These are phyloP conservation scores for Vitis riparia DNA, from an alignment of 164 flowering plant genomes.

Conservation along the genomic window DNA sequence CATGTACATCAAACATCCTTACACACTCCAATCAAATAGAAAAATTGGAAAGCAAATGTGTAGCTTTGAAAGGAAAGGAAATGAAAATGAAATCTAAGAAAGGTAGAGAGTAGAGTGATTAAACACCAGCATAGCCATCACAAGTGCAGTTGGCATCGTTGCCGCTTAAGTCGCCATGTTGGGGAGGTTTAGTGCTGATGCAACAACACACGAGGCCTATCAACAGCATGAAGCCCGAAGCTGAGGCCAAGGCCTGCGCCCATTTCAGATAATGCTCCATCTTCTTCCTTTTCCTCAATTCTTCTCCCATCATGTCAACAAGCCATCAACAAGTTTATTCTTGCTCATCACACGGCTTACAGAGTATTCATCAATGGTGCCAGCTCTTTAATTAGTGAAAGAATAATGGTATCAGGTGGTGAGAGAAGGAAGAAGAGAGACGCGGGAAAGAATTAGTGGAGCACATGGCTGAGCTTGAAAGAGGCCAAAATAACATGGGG, in stretches of 20 bases:
- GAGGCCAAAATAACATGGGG: conserved; percentile 22
- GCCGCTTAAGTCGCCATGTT: conserved; percentile 10
- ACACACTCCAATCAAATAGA: no score
- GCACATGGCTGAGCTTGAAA: conserved; percentile 19
- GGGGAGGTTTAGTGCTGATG: conserved; percentile 30
- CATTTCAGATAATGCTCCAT: conserved; percentile 26
- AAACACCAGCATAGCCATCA: conserved; percentile 38
- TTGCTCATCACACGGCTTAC: neutral
- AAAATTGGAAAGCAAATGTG: no score
- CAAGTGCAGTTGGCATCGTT: conserved; percentile 33
- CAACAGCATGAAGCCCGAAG: conserved; percentile 33
- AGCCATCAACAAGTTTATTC: neutral
- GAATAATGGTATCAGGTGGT: neutral
- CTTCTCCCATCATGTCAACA: neutral
- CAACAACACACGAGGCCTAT: conserved; percentile 38
- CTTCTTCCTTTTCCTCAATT: neutral
- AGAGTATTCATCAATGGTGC: neutral
- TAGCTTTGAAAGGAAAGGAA: neutral
- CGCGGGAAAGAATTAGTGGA: conserved; percentile 1
- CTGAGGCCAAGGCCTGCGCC: conserved; percentile 35
- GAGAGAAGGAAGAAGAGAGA: conserved; percentile 6
- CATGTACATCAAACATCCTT: no score
- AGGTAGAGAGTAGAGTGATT: neutral
- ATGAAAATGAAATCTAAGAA: neutral
- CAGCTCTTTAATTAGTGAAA: neutral